Conservation (phyloP, 2,329 filamentous ascomycete genomes). For the Tolypocladium sp. region DNA sequence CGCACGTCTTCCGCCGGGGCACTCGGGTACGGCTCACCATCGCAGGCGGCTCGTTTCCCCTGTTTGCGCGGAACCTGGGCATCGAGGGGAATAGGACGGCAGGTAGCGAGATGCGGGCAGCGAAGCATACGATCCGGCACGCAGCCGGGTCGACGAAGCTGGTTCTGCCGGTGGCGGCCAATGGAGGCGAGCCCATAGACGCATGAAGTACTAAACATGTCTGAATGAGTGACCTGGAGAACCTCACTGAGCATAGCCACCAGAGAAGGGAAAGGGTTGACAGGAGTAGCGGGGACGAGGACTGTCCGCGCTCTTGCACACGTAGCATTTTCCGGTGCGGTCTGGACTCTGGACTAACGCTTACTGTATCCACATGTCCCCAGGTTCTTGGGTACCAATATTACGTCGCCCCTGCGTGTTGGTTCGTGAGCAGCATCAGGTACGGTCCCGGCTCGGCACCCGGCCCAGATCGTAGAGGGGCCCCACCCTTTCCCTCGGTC, state of each 20-base stretch:
- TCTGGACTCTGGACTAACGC: too few relatives aligned
- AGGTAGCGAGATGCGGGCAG: neutral
- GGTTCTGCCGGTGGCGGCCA: neutral
- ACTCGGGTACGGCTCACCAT: neutral
- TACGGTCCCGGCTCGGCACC: neutral
- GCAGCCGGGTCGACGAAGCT: neutral
- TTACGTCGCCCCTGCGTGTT: too few relatives aligned
- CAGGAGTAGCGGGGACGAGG: too few relatives aligned
- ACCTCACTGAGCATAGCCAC: neutral
- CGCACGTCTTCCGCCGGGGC: neutral
- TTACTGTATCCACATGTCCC: too few relatives aligned
- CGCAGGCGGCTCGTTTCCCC: neutral
- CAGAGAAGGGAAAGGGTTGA: neutral
- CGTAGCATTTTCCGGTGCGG: too few relatives aligned
- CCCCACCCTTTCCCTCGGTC: neutral
- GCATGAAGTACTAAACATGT: too few relatives aligned
- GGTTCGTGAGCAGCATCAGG: too few relatives aligned
- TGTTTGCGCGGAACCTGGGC: neutral
- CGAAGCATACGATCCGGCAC: neutral
- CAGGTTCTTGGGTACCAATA: too few relatives aligned
- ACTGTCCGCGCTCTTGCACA: too few relatives aligned
- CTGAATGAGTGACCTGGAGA: neutral
- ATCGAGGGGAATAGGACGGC: neutral
- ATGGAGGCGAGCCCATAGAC: too few relatives aligned
- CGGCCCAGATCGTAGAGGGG: neutral